phyloP scores from a whole-genome alignment of 768 basidiomycete genomes.

The Gyrodon lividus region DNA sequence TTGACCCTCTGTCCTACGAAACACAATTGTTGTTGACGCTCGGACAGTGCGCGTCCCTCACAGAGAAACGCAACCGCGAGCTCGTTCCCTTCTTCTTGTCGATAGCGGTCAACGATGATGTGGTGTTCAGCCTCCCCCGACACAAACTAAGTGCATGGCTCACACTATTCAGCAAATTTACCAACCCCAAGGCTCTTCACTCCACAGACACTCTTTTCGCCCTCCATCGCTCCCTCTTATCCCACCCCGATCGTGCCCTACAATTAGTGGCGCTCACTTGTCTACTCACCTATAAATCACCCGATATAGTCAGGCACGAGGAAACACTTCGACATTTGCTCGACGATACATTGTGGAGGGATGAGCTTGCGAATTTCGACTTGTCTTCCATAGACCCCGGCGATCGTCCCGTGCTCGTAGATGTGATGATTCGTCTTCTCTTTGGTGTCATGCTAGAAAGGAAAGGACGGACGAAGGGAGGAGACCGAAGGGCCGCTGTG shows the following conservation, averaged over 20 bases:
- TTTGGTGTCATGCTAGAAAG: slow-evolving; percentile 89
- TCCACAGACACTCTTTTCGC: slow-evolving; percentile 60
- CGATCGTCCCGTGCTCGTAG: slow-evolving; percentile 66
- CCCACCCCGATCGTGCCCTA: slow-evolving; percentile 78
- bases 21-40: slow-evolving; percentile 72
- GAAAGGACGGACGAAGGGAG: slow-evolving; percentile 64
- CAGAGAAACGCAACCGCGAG: slow-evolving; percentile 86
- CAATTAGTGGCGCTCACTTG: slow-evolving; percentile 78
- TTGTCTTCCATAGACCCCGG: slow-evolving; percentile 54
- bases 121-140: slow-evolving; percentile 47
- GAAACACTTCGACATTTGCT: slow-evolving; percentile 69
- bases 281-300: slow-evolving; percentile 77
- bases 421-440: slow-evolving; percentile 69
- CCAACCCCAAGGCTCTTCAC: slow-evolving; percentile 88
- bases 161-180: slow-evolving; percentile 82
- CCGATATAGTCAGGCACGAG: slow-evolving; percentile 51
- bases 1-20: slow-evolving; percentile 79
- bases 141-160: slow-evolving; percentile 75
- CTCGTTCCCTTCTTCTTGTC: slow-evolving; percentile 81
- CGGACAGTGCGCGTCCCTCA: slow-evolving; percentile 64
- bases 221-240: slow-evolving; percentile 72
- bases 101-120: slow-evolving; percentile 34
- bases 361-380: slow-evolving; percentile 74
- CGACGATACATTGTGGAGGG: slow-evolving; percentile 87
- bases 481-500: slow-evolving; percentile 70